Conservation (phyloP, 1,284 basidiomycete genomes). For the Moniliophthora roreri region DNA sequence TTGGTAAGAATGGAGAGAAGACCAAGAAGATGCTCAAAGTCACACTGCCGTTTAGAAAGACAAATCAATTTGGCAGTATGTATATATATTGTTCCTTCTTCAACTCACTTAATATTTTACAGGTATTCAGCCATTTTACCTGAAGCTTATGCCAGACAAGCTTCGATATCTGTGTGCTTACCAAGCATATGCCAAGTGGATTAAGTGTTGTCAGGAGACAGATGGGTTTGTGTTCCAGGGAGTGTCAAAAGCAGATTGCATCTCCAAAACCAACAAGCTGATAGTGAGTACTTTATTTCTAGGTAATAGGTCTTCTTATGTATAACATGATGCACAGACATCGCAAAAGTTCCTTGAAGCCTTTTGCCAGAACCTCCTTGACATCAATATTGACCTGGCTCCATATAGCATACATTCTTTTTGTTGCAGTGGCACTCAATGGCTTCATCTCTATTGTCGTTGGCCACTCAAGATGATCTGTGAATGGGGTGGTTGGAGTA, state of each 20-base stretch:
- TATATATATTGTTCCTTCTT: neutral
- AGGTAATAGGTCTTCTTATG: neutral
- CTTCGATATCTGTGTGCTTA: slow-evolving; percentile 22
- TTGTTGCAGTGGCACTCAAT: slow-evolving; percentile 28
- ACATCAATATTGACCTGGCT: slow-evolving; percentile 26
- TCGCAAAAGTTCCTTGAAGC: slow-evolving; percentile 30
- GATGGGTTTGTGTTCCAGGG: slow-evolving; percentile 22
- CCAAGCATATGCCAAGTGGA: slow-evolving; percentile 19
- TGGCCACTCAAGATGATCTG: slow-evolving; percentile 29
- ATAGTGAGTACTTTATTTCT: neutral
- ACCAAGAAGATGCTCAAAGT: slow-evolving; percentile 22
- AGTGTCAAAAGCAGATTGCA: slow-evolving; percentile 13
- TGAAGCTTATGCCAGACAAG: slow-evolving; percentile 13
- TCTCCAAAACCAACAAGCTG: neutral
- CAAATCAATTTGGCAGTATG: slow-evolving; percentile 25
- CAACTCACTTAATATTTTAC: slow-evolving; percentile 1
- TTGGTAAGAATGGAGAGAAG: slow-evolving; percentile 14
- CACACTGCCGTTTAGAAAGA: no score
- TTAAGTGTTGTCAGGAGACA: slow-evolving; percentile 6
- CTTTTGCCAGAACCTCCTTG: slow-evolving; percentile 32
- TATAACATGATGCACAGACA: slow-evolving; percentile 15
- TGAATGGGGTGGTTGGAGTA: slow-evolving; percentile 38
- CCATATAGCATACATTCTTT: slow-evolving; percentile 34
- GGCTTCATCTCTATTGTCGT: slow-evolving; percentile 21
- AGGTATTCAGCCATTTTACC: slow-evolving; percentile 23